Evolutionary conservation across 768 basidiomycete genomes (phyloP).

Genomic region (Lactarius hengduanensis): DNA sequence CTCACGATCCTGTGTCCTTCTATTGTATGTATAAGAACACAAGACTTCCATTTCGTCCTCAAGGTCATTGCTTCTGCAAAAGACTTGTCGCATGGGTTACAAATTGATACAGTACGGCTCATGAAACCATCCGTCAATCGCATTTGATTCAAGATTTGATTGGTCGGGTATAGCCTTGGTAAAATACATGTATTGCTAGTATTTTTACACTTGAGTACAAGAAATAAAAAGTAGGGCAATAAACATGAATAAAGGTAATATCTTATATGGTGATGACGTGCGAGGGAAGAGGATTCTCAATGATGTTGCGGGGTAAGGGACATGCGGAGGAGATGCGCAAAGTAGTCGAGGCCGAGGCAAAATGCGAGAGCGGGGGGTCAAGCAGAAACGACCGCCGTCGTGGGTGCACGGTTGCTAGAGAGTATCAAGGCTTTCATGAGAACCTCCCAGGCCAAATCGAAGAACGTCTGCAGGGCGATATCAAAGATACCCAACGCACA

Average conservation of each 20-base stretch:
- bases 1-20: not conserved
- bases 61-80: not conserved
- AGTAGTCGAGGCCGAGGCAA: not conserved
- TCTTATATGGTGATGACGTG: not conserved
- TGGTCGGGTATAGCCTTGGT: not conserved
- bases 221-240: slow-evolving; percentile 7
- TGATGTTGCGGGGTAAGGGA: not conserved
- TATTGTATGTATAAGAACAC: not conserved
- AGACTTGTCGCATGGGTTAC: not conserved
- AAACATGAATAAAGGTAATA: slow-evolving; percentile 23
- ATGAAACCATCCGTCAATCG: not conserved
- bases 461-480: slow-evolving; percentile 43
- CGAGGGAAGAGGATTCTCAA: not conserved
- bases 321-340: not conserved
- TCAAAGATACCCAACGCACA: slow-evolving; percentile 53
- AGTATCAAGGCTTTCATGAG: slow-evolving; percentile 43
- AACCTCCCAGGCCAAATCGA: slow-evolving; percentile 52
- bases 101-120: not conserved
- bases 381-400: not conserved
- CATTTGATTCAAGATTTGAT: not conserved
- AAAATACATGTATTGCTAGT: slow-evolving; percentile 14
- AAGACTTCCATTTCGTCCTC: not conserved
- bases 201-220: slow-evolving; percentile 14
- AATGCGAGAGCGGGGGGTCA: not conserved
- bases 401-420: slow-evolving; percentile 9